Evolutionary conservation across 1,284 basidiomycete genomes (phyloP), one percentile per base, ranked within the genome.

Genomic region (Moniliella sp.): DNA sequence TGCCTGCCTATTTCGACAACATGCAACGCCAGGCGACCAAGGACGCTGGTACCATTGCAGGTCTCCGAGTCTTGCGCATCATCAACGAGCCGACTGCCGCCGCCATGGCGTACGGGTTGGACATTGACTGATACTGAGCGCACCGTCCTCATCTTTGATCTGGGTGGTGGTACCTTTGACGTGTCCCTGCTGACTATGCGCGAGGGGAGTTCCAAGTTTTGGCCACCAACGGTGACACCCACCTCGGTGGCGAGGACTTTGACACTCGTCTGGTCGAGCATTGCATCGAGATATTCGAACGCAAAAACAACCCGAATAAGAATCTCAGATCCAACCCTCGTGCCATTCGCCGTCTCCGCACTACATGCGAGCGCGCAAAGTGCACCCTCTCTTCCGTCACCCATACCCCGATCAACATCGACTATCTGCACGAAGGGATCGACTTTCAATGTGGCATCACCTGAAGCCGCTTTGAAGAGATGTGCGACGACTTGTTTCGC

Each of bases 81-180:
- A 72, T 73, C 68, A 73, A 73, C 67, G 71, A 73, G 60, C 64
- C 64, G 39, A 65, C 64, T 39, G 64, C 64, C 18, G 64, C 64
- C 30, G 64, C 64, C 43, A 64, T 65, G 44, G 63, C 64, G 18
- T 62, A 62, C 57, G 71, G 71, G 64, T 67, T 73, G 38, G 70
- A 70, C 49, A 39, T 57, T 57, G 50, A 53, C 51, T 14, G 38
- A 42, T 28, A 46, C 44, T 21, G 56, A 97, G 73, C 84, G 84
- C 70, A 93, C 88, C 63, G 88, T 99, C 41, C 75, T 99, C 63
- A 94, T 99, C 65, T 99, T 93, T 73, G 88, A 99, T 71, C 72
- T 99, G 43, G 88, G 88, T 63, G 88, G 88, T 72, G n/a, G 91
- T 61, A 73, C 71, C 42, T 73, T 73, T 65, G 71, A 72, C 68